Conservation (phyloP, 148 eudicot genomes). For the Oxyria digyna region DNA sequence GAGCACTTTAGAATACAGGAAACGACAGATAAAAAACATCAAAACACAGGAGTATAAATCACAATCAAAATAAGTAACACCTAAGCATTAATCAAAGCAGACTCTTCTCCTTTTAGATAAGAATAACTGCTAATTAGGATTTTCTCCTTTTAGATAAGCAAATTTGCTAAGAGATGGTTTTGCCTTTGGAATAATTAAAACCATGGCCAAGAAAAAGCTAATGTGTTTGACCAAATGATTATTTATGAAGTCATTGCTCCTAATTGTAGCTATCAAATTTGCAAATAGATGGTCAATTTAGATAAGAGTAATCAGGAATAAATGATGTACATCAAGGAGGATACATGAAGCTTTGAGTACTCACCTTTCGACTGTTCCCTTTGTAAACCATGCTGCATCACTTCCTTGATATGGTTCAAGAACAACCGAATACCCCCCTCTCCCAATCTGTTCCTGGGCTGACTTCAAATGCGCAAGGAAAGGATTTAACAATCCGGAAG, state of each 20-base stretch:
- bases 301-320: background rate
- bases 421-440: slow-evolving; percentile 87
- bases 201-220: background rate
- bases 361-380: slow-evolving; percentile 88
- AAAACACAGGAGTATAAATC: background rate
- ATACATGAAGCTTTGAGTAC: slow-evolving; percentile 6
- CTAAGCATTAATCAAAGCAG: background rate
- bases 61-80: background rate
- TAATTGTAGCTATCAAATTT: background rate
- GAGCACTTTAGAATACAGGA: background rate
- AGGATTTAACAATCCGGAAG: slow-evolving; percentile 86
- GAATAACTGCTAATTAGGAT: background rate
- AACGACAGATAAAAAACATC: background rate
- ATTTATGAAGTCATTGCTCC: background rate
- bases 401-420: slow-evolving; percentile 50
- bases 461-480: slow-evolving; percentile 84
- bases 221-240: background rate
- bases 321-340: background rate
- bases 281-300: background rate
- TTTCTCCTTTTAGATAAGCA: background rate
- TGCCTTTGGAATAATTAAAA: background rate
- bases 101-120: background rate
- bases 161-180: background rate
- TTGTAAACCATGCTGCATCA: slow-evolving; percentile 81
- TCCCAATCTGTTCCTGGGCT: slow-evolving; percentile 90